Evolutionary conservation across 306 rosid genomes (phyloP).

Genomic region (Prunus campanulata): DNA sequence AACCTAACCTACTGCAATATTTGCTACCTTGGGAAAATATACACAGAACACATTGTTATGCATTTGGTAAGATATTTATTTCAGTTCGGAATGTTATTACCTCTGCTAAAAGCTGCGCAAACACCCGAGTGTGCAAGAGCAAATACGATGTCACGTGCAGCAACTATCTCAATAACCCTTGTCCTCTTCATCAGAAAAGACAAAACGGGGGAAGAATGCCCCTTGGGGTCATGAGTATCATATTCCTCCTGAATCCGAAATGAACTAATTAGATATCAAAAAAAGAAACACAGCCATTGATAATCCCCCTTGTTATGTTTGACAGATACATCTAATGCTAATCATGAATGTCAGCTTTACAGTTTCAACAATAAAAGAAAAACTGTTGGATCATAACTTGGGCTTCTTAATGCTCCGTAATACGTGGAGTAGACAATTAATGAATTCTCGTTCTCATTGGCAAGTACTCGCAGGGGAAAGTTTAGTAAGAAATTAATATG

Average conservation of each 20-base stretch:
- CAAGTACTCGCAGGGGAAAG: neutral
- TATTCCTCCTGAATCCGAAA: slow-evolving; percentile 44
- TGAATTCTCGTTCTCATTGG: neutral
- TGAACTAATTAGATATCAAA: neutral
- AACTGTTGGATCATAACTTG: neutral
- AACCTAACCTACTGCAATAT: neutral
- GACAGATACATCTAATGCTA: neutral
- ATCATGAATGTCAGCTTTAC: neutral
- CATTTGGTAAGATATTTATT: neutral
- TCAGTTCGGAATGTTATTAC: slow-evolving; percentile 23
- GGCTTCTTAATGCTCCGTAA: neutral
- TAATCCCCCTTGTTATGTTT: neutral
- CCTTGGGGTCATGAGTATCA: slow-evolving; percentile 71
- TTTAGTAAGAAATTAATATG: neutral
- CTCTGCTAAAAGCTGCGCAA: slow-evolving; percentile 81
- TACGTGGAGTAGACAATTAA: neutral
- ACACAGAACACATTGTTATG: neutral
- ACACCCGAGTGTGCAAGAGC: slow-evolving; percentile 78
- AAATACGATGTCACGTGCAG: slow-evolving; percentile 61
- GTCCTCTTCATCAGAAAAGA: slow-evolving; percentile 73
- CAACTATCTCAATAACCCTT: slow-evolving; percentile 70
- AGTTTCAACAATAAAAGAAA: neutral
- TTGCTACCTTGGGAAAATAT: neutral
- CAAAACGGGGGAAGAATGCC: slow-evolving; percentile 39
- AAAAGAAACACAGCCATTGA: neutral